Base-by-base conservation (phyloP, 495 filamentous ascomycete species). In the Hypoxylon perforatum region DNA sequence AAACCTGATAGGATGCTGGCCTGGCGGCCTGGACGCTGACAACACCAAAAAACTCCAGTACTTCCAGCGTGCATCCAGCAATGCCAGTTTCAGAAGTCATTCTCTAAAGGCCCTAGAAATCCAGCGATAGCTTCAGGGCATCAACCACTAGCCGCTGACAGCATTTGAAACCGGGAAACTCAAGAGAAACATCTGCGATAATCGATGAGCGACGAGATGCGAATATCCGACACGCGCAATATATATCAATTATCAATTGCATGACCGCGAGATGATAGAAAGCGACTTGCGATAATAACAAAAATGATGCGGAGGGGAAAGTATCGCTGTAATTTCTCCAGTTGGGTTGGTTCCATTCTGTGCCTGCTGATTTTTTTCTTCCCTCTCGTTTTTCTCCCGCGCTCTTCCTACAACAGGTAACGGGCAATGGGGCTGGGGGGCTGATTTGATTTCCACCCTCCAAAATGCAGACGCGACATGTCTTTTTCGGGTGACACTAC, bases 1-100 rank as follows among this genome's bases (percentile, higher is more conserved):
- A 25, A 47, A 58, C n/a, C 57, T 57, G 61, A 33, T 57, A 57
- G 57, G 14, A 41, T n/a, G 8, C 30, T 33, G 30, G 30, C 8
- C 30, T 8, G 8, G n/a, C n/a, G n/a, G n/a, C n/a, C 30, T 33
- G 30, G 33, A 39, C 56, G 36, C 67, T 66, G 55, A 62, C 47
- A 71, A 71, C 67, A 71, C 62, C 58, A 71, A 57, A 65, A 61
- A 65, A 25, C 39, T 56, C 44, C 33, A 48, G 55, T 70, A 70
- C 67, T 55, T 70, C 18, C 61, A 65, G 67, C 35, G 46, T 52
- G 46, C 50, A 41, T 41, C 57, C 21, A 65, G 52, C 36, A 46
- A 65, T 55, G 57, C 52, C 15, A 54, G 11, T 50, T 62, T 63
- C 52, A 21, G 19, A 67, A 53, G 67, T 70, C 58, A 25, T 46